Percentiles rank a stretch among this genome's conserved stretches.
Conservation (phyloP, 768 basidiomycete genomes). For the Boletus speciosus region DNA sequence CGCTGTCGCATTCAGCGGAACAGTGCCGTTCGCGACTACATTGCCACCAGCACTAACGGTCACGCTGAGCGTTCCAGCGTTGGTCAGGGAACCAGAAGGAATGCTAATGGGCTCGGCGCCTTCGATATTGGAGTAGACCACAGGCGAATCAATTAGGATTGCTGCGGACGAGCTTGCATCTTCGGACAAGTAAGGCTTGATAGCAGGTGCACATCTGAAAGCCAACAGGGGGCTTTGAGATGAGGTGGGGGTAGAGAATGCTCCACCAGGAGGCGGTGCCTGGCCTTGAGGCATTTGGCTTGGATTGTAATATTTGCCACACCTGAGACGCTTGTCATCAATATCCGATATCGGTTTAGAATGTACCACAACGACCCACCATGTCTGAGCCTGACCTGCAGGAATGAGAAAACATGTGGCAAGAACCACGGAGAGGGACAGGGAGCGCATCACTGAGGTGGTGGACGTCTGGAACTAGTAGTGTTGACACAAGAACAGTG, state of each 20-base stretch:
- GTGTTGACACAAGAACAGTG: neutral
- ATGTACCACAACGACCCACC: conserved; percentile 15
- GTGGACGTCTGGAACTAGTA: neutral
- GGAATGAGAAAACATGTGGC: conserved; percentile 12
- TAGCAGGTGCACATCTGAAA: conserved; percentile 54
- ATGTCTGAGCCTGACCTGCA: conserved; percentile 25
- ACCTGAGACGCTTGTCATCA: conserved; percentile 23
- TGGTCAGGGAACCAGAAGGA: conserved; percentile 25
- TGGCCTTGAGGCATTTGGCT: conserved; percentile 30
- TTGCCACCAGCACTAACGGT: conserved; percentile 44
- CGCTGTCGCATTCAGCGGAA: conserved; percentile 51
- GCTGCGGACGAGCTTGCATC: conserved; percentile 42
- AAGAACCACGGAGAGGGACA: conserved; percentile 12
- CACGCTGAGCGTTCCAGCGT: conserved; percentile 35
- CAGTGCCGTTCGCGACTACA: conserved; percentile 40
- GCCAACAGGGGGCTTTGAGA: conserved; percentile 46
- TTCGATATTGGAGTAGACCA: conserved; percentile 44
- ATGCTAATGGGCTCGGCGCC: conserved; percentile 43
- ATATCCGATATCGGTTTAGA: neutral
- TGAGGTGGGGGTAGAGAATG: conserved; percentile 38
- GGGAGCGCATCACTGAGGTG: conserved; percentile 5
- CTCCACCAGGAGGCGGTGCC: conserved; percentile 47
- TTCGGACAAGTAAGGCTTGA: conserved; percentile 55
- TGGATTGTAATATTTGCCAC: conserved; percentile 53
- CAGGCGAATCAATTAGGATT: conserved; percentile 51